Conservation (phyloP, 83 land plant species). For the Thuja plicata region DNA sequence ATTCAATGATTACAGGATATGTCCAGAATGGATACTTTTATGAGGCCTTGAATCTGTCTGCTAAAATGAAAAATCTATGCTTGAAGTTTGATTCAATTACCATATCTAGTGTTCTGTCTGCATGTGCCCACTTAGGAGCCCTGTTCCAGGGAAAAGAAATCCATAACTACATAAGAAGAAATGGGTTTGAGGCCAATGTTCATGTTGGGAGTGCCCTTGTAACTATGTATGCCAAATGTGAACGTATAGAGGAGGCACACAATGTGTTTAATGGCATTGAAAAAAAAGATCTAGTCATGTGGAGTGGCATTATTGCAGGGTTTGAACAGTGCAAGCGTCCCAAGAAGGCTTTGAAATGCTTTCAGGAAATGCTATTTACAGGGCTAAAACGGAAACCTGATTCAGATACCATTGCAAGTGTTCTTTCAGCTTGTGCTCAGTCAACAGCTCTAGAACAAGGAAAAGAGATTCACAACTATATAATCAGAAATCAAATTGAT, state of each 20-base stretch:
- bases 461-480: conserved; percentile 35
- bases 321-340: conserved; percentile 1
- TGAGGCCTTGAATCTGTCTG: conserved; percentile 36
- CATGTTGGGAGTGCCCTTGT: conserved; percentile 12
- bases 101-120: conserved; percentile 31
- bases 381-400: conserved; percentile 7
- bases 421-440: conserved; percentile 38
- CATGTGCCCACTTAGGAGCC: conserved; percentile 38
- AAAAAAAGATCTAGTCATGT: background rate
- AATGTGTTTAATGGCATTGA: background rate
- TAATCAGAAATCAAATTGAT: conserved; percentile 16
- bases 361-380: background rate
- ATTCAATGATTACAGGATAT: conserved; percentile 55
- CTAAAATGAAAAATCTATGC: conserved; percentile 31
- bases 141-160: conserved; percentile 29
- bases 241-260: background rate
- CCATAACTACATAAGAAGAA: conserved; percentile 7
- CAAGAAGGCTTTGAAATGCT: background rate
- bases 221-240: conserved; percentile 14
- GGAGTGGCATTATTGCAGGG: background rate
- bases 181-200: background rate
- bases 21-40: conserved; percentile 34
- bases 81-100: conserved; percentile 28
- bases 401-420: conserved; percentile 30
- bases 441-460: conserved; percentile 24